A percentile compares a stretch with the other conserved stretches of the same genome.
phyloP scores from a whole-genome alignment of 2,329 filamentous ascomycete genomes.

The Neofusicoccum laricinum region DNA sequence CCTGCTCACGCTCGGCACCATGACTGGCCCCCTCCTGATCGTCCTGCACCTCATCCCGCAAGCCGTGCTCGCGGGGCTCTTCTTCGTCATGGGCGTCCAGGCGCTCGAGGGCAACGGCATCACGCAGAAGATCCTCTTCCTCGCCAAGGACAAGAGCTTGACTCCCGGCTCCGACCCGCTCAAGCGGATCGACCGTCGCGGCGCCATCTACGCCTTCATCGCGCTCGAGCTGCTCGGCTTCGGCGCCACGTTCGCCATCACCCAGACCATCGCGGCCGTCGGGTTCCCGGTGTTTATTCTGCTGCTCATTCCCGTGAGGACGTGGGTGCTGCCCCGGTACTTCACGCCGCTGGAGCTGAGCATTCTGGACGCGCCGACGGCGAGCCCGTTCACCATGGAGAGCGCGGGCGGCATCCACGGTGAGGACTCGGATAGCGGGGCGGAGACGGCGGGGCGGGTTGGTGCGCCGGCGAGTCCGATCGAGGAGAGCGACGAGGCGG shows the following conservation, averaged over 20 bases:
- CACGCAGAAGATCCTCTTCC: conserved; percentile 50
- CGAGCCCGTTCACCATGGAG: conserved; percentile 52
- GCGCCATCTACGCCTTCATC: conserved; percentile 50
- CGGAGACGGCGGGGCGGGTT: neutral
- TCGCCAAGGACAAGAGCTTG: conserved; percentile 47
- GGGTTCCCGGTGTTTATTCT: conserved; percentile 59
- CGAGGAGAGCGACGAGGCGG: conserved; percentile 28
- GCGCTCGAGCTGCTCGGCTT: conserved; percentile 52
- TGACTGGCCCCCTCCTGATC: conserved; percentile 54
- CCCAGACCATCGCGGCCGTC: conserved; percentile 59
- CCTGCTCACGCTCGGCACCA: conserved; percentile 53
- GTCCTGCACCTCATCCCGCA: conserved; percentile 55
- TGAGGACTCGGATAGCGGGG: neutral
- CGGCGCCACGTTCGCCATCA: conserved; percentile 55
- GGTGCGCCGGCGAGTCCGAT: conserved; percentile 2
- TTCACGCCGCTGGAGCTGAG: conserved; percentile 49
- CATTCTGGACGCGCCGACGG: conserved; percentile 54
- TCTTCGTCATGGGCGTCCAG: conserved; percentile 57
- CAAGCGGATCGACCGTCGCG: conserved; percentile 40
- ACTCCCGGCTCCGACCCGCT: conserved; percentile 49
- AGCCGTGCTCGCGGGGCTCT: conserved; percentile 54
- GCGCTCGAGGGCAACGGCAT: conserved; percentile 54
- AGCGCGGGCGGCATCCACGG: conserved; percentile 45
- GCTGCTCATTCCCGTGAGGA: conserved; percentile 54
- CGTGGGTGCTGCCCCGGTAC: conserved; percentile 49